phyloP scores from a whole-genome alignment of 306 rosid genomes.

The Hippophae rhamnoides region DNA sequence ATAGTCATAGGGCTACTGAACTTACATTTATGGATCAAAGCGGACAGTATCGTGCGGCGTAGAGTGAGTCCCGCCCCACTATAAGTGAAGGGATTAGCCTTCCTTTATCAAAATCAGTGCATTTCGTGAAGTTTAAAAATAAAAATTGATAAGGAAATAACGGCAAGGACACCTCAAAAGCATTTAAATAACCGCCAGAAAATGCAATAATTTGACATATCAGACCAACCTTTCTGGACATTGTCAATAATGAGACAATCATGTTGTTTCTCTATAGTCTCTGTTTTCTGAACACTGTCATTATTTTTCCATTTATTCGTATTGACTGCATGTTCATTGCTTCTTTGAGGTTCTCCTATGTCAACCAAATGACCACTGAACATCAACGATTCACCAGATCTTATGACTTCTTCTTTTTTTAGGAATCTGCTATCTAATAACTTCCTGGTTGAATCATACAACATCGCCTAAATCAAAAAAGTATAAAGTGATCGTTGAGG shows the following conservation, averaged over 20 bases:
- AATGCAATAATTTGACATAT: background rate
- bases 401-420: conserved; percentile 49
- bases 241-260: conserved; percentile 19
- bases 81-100: background rate
- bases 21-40: no score
- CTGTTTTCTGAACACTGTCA: conserved; percentile 21
- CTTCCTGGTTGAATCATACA: conserved; percentile 48
- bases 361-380: conserved; percentile 62
- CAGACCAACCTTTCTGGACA: conserved; percentile 36
- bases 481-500: conserved; percentile 4
- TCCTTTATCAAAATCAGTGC: background rate
- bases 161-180: conserved; percentile 1
- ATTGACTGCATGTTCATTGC: conserved; percentile 25
- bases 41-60: background rate
- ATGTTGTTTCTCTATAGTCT: conserved; percentile 21
- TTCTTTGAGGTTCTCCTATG: conserved; percentile 49
- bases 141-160: background rate
- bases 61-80: no score
- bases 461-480: conserved; percentile 36
- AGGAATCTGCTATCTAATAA: conserved; percentile 50
- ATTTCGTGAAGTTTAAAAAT: background rate
- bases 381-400: conserved; percentile 36
- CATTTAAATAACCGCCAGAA: conserved; percentile 2
- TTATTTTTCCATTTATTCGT: conserved; percentile 19
- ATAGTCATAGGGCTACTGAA: no score